Evolutionary conservation across 192 early-diverging fungal species (phyloP).

Genomic region (Coemansia sp.): DNA sequence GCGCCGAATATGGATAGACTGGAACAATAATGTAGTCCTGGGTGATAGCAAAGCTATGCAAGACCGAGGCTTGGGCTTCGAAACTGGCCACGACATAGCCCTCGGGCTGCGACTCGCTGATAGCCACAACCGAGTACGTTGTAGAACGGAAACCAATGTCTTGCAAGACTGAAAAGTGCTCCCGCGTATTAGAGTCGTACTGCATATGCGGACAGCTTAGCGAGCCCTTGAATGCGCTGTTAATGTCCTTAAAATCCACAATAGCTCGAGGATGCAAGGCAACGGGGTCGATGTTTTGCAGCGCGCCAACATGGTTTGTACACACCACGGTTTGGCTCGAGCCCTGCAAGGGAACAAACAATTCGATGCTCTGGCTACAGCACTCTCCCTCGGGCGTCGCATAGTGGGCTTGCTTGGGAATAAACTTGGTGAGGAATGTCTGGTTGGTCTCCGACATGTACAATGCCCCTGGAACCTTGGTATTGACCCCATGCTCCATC

Average conservation of each 20-base stretch:
- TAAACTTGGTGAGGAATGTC: conserved; percentile 66
- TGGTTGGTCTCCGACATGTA: conserved; percentile 73
- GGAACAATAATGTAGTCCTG: conserved; percentile 73
- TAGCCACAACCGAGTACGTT: conserved; percentile 68
- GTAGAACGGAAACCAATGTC: conserved; percentile 72
- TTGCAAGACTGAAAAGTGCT: conserved; percentile 76
- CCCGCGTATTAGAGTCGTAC: conserved; percentile 69
- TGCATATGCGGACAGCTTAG: conserved; percentile 71
- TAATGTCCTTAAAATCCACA: conserved; percentile 64
- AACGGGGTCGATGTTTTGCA: conserved; percentile 70
- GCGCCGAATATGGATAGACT: conserved; percentile 64
- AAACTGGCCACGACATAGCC: conserved; percentile 68
- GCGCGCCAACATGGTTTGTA: conserved; percentile 69
- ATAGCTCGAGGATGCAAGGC: conserved; percentile 66
- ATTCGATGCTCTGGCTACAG: conserved; percentile 65
- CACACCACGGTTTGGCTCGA: conserved; percentile 66
- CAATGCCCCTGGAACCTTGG: conserved; percentile 66
- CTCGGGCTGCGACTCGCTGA: conserved; percentile 63
- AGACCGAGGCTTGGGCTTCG: conserved; percentile 65
- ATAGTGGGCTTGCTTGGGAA: conserved; percentile 61
- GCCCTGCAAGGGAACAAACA: conserved; percentile 63
- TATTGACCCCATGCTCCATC: conserved; percentile 69
- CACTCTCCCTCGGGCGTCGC: conserved; percentile 67
- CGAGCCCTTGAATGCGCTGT: conserved; percentile 65
- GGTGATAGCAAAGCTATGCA: conserved; percentile 79